These are phyloP conservation scores for Fusarium sp. DNA, from an alignment of 2,329 filamentous ascomycete species.

Conservation along the genomic window DNA sequence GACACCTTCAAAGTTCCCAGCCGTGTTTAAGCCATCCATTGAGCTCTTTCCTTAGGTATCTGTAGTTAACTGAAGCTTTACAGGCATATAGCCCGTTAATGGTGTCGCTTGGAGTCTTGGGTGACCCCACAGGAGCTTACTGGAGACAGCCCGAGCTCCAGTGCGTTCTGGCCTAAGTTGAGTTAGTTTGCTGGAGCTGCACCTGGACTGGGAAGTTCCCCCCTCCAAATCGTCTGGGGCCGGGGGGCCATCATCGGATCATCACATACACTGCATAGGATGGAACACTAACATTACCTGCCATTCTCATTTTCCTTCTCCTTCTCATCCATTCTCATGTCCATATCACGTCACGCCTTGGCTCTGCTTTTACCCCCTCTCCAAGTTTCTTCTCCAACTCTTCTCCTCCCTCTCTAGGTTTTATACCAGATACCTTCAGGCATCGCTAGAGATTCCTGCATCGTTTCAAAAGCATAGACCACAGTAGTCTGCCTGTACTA, in stretches of 20 bases:
- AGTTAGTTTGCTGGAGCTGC: conserved; percentile 12
- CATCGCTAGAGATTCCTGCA: neutral
- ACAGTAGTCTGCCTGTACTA: conserved; percentile 9
- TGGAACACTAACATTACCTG: neutral
- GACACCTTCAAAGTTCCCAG: neutral
- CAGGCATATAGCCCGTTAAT: conserved; percentile 14
- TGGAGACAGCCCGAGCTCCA: neutral
- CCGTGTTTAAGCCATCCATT: neutral
- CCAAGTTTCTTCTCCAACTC: neutral
- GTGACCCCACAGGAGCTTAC: conserved; percentile 38
- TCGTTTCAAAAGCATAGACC: conserved; percentile 8
- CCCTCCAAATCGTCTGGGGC: conserved; percentile 30
- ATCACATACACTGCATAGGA: conserved; percentile 32
- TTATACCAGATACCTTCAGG: neutral
- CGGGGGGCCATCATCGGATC: conserved; percentile 37
- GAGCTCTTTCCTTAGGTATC: neutral
- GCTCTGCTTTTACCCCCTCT: conserved; percentile 3
- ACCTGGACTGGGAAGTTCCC: conserved; percentile 27
- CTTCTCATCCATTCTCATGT: neutral
- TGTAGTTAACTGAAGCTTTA: conserved; percentile 16
- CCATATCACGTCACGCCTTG: conserved; percentile 31
- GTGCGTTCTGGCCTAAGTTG: neutral
- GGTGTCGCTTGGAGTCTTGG: neutral
- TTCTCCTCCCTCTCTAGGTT: neutral
- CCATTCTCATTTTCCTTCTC: neutral